A percentile compares a stretch with the other conserved stretches of the same genome.
These are phyloP conservation scores for Pseudocercospora fuligena DNA, from an alignment of 2,329 filamentous ascomycete genomes.

Conservation along the genomic window DNA sequence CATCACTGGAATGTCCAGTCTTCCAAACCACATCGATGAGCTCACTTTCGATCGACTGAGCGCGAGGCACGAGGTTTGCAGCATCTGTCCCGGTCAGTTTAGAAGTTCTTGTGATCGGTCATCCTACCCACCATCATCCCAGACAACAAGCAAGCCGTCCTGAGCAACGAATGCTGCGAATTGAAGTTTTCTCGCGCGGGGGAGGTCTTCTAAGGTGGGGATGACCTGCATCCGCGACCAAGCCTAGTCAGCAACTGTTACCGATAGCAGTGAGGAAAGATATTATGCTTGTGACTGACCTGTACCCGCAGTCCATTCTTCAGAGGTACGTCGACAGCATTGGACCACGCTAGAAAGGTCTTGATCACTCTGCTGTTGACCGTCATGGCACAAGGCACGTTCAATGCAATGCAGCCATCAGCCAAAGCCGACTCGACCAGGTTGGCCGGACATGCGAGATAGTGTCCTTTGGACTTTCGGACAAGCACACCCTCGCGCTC, in stretches of 20 bases:
- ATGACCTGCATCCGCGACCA: conserved; percentile 74
- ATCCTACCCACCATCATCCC: conserved; percentile 66
- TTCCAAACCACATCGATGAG: conserved; percentile 80
- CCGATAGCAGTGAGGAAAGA: neutral
- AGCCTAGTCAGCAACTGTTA: neutral
- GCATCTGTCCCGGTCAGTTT: conserved; percentile 51
- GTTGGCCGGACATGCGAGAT: conserved; percentile 73
- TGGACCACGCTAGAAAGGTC: conserved; percentile 74
- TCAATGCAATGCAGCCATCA: conserved; percentile 68
- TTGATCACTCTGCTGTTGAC: conserved; percentile 80
- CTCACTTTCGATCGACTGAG: conserved; percentile 74
- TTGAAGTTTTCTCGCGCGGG: conserved; percentile 75
- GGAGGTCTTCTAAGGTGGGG: conserved; percentile 71
- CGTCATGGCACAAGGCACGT: conserved; percentile 80
- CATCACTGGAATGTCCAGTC: conserved; percentile 56
- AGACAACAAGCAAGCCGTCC: conserved; percentile 74
- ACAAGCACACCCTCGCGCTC: conserved; percentile 74
- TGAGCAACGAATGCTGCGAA: conserved; percentile 78
- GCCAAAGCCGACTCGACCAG: conserved; percentile 68
- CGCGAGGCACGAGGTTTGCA: conserved; percentile 69
- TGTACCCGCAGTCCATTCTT: conserved; percentile 78
- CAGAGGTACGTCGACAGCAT: conserved; percentile 74
- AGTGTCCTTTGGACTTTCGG: conserved; percentile 66
- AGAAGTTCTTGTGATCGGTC: neutral
- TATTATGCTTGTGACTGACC: conserved; percentile 16